A percentile compares a stretch with the other conserved stretches of the same genome.
Evolutionary conservation across 140 eudicot genomes (phyloP).

Genomic region (Eryngium alpinum): DNA sequence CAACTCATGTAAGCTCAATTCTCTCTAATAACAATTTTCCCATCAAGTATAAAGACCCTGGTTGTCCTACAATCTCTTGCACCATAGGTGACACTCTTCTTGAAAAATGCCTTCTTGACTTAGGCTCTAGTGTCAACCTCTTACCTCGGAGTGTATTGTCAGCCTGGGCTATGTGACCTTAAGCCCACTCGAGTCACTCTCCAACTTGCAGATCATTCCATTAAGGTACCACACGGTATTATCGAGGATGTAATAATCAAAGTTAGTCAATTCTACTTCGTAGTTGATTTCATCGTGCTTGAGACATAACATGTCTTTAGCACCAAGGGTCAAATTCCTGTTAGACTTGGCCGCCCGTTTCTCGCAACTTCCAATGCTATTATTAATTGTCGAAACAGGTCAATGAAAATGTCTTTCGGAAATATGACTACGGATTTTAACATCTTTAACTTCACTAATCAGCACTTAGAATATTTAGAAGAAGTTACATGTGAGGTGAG

Average conservation of each 20-base stretch:
- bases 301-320: not conserved
- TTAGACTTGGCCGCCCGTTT: constrained; percentile 3
- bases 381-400: constrained; percentile 10
- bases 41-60: too few relatives aligned
- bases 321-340: constrained; percentile 6
- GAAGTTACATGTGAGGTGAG: constrained; percentile 1
- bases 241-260: not conserved
- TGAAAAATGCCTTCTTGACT: not conserved
- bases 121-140: not conserved
- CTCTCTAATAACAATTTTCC: too few relatives aligned
- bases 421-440: constrained; percentile 9
- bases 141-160: not conserved
- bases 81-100: not conserved
- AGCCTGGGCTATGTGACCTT: not conserved
- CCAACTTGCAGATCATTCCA: not conserved
- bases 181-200: constrained; percentile 8
- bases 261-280: not conserved
- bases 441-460: constrained; percentile 6
- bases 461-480: not conserved
- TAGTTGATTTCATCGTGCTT: not conserved
- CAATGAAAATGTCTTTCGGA: constrained; percentile 6
- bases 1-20: too few relatives aligned
- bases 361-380: constrained; percentile 16
- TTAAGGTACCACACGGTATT: not conserved
- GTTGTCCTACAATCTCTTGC: not conserved